Percentiles rank a stretch among this genome's conserved stretches.
phyloP scores from a whole-genome alignment of 306 rosid species.

The Dalbergia cochinchinensis region DNA sequence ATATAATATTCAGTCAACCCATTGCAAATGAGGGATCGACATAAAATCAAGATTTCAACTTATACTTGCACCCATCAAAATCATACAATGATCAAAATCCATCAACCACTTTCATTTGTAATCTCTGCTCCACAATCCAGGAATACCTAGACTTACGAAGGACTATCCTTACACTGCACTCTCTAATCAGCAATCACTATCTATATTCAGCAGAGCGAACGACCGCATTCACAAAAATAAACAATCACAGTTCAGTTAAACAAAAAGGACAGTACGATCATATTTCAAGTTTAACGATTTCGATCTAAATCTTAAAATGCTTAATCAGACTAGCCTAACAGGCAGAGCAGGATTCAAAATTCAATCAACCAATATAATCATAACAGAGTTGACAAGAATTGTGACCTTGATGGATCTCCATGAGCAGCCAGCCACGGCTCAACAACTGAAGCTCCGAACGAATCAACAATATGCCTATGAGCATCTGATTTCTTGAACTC shows the following conservation, averaged over 20 bases:
- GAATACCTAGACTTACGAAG: constrained; percentile 13
- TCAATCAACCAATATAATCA: not conserved
- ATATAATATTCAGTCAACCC: constrained; percentile 7
- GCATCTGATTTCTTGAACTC: constrained; percentile 73
- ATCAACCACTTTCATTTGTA: not conserved
- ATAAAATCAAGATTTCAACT: constrained; percentile 23
- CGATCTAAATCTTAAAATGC: constrained; percentile 34
- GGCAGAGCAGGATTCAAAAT: constrained; percentile 1
- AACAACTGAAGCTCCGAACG: constrained; percentile 86
- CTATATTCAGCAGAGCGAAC: not conserved
- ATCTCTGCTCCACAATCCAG: constrained; percentile 15
- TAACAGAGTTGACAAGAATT: constrained; percentile 33
- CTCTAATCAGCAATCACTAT: not conserved
- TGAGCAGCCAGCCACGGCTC: constrained; percentile 99
- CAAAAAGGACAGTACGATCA: not conserved
- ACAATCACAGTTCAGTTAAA: constrained; percentile 28
- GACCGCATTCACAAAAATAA: not conserved
- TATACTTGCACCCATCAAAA: constrained; percentile 26
- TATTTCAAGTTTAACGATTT: not conserved
- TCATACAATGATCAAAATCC: not conserved
- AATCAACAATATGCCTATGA: constrained; percentile 75
- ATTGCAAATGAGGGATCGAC: not conserved
- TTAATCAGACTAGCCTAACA: constrained; percentile 28
- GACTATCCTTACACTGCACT: constrained; percentile 7
- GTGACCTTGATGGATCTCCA: constrained; percentile 89